phyloP scores from a whole-genome alignment of 192 early-diverging fungal genomes.

The Coemansia nantahalensis region DNA sequence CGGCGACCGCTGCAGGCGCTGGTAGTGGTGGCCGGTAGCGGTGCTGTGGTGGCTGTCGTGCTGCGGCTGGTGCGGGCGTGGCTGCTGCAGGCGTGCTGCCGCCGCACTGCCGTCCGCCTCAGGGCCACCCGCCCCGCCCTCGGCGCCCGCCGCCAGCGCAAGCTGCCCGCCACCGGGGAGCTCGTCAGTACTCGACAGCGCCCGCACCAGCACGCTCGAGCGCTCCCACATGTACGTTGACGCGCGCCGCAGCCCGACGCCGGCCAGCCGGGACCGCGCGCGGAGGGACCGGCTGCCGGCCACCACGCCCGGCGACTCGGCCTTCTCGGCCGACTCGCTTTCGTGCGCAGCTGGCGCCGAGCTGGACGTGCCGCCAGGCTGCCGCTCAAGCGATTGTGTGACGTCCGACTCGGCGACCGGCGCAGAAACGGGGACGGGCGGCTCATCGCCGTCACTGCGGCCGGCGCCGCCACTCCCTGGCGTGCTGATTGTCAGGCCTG shows the following conservation, averaged over 20 bases:
- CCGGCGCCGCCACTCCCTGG: background rate
- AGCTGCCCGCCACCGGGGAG: background rate
- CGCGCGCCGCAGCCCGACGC: slow-evolving; percentile 43
- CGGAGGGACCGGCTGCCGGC: slow-evolving; percentile 31
- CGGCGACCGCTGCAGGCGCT: slow-evolving; percentile 28
- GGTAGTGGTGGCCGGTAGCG: too few relatives aligned
- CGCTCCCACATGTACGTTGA: slow-evolving; percentile 50
- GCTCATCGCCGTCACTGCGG: background rate
- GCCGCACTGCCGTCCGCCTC: too few relatives aligned
- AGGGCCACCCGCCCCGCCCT: too few relatives aligned
- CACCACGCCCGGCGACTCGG: slow-evolving; percentile 5
- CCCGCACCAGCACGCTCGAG: slow-evolving; percentile 46
- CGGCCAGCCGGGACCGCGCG: slow-evolving; percentile 33
- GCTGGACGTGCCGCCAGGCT: background rate
- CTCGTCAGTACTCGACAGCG: slow-evolving; percentile 42
- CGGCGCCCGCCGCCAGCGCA: too few relatives aligned
- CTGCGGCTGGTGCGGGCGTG: too few relatives aligned
- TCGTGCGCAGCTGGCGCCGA: slow-evolving; percentile 2
- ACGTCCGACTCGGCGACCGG: slow-evolving; percentile 2
- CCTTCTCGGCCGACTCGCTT: background rate
- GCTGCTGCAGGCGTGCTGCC: too few relatives aligned
- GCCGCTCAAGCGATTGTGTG: slow-evolving; percentile 3
- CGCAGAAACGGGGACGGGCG: slow-evolving; percentile 10
- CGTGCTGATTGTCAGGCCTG: slow-evolving; percentile 11
- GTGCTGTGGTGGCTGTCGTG: too few relatives aligned